These are phyloP conservation scores for Mycena sp. DNA, from an alignment of 1,284 basidiomycete genomes.

Conservation along the genomic window DNA sequence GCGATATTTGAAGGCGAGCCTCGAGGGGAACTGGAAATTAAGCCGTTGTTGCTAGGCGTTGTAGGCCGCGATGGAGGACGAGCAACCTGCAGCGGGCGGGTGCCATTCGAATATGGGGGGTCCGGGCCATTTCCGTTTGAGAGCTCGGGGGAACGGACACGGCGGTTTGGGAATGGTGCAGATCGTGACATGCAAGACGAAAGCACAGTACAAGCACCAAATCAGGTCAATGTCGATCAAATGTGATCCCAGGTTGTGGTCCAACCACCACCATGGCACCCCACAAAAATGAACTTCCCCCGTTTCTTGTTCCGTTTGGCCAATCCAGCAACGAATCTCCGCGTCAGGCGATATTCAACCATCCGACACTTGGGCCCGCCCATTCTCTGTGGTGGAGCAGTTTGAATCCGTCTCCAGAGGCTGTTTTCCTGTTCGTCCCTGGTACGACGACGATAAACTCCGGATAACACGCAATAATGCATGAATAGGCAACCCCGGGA, in stretches of 20 bases:
- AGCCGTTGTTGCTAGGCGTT: conserved; percentile 53
- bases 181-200: conserved; percentile 61
- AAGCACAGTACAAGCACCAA: background rate
- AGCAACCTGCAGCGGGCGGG: conserved; percentile 66
- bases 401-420: conserved; percentile 43
- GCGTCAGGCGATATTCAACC: conserved; percentile 51
- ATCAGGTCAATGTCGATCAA: background rate
- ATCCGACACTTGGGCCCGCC: conserved; percentile 51
- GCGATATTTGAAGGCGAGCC: conserved; percentile 49
- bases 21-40: conserved; percentile 48
- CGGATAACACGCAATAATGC: conserved; percentile 7
- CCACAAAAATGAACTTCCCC: conserved; percentile 9
- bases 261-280: conserved; percentile 6
- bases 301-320: conserved; percentile 23
- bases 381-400: conserved; percentile 68
- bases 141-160: conserved; percentile 51
- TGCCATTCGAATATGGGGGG: conserved; percentile 46
- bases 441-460: conserved; percentile 45
- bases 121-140: conserved; percentile 48
- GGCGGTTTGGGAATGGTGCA: conserved; percentile 61
- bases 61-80: conserved; percentile 57
- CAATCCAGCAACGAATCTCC: conserved; percentile 37
- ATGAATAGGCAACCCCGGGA: conserved; percentile 67
- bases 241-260: background rate
- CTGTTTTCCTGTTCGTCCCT: conserved; percentile 67